Evolutionary conservation across 2,329 filamentous ascomycete species (phyloP).

Genomic region (Penicillium sp.): DNA sequence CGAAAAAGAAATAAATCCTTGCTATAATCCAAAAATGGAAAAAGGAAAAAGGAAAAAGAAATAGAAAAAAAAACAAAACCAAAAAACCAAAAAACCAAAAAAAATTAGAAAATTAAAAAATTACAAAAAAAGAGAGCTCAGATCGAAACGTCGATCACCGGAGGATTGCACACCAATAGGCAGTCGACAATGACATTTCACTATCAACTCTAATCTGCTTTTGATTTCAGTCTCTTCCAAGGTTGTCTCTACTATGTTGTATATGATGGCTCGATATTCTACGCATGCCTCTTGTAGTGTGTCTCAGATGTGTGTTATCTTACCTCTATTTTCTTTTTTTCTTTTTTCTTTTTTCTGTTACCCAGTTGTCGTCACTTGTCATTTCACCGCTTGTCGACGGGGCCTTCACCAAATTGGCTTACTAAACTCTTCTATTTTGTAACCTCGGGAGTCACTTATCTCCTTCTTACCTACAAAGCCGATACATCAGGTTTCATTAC

Average conservation of each 20-base stretch:
- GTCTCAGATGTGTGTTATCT: not conserved
- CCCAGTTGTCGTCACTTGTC: not conserved
- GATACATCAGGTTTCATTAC: constrained; percentile 6
- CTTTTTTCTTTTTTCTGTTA: not conserved
- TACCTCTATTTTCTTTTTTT: not conserved
- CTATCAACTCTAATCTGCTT: constrained; percentile 23
- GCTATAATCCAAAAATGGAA: no score
- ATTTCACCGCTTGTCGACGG: not conserved
- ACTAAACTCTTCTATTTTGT: not conserved
- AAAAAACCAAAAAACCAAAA: no score
- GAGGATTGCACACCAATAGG: constrained; percentile 31
- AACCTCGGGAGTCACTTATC: not conserved
- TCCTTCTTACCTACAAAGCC: not conserved
- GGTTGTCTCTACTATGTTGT: no score
- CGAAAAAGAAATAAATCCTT: not conserved
- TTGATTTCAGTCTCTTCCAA: no score
- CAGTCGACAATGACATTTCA: constrained; percentile 26
- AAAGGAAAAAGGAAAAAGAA: not conserved
- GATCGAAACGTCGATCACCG: constrained; percentile 35
- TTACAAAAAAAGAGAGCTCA: constrained; percentile 11
- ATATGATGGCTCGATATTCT: constrained; percentile 32
- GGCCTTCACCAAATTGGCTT: not conserved
- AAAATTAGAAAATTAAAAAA: constrained; percentile 1
- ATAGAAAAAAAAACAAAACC: not conserved
- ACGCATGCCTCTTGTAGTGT: constrained; percentile 13